Conservation (phyloP, 2,329 filamentous ascomycete genomes). For the Xylaria sp. region DNA sequence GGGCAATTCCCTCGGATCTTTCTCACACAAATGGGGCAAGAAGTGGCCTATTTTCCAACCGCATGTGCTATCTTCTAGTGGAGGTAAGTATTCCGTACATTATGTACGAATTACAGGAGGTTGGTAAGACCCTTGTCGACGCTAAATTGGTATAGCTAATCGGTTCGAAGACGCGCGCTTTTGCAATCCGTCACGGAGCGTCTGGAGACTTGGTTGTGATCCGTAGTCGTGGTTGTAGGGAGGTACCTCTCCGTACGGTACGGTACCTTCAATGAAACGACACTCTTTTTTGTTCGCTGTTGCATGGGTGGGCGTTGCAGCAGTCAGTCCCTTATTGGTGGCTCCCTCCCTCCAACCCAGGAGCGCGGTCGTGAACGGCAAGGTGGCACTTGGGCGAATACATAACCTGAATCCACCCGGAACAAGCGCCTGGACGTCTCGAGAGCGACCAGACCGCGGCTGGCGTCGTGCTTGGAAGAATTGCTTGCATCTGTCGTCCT, state of each 20-base stretch:
- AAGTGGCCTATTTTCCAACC: constrained; percentile 22
- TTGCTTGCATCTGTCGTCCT: not conserved
- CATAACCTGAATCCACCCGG: constrained; percentile 22
- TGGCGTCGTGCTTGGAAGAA: constrained; percentile 1
- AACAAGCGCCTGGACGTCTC: constrained; percentile 13
- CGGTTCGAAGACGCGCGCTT: constrained; percentile 12
- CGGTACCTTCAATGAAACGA: not conserved
- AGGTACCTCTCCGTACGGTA: no score
- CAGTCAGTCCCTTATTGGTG: not conserved
- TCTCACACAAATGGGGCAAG: constrained; percentile 18
- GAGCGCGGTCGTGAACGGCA: constrained; percentile 12
- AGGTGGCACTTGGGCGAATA: constrained; percentile 10
- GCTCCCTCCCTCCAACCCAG: constrained; percentile 1
- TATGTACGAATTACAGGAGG: constrained; percentile 14
- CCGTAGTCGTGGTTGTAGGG: no score
- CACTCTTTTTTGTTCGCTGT: not conserved
- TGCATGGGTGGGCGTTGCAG: constrained; percentile 7
- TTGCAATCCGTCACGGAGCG: constrained; percentile 6
- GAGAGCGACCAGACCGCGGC: constrained; percentile 1
- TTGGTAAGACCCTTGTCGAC: constrained; percentile 15
- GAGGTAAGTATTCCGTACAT: not conserved
- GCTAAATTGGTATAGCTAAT: constrained; percentile 11
- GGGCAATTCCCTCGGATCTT: constrained; percentile 11
- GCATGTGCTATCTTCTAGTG: not conserved
- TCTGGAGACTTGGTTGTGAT: not conserved